Conservation (phyloP, 495 filamentous ascomycete genomes). For the Chaetomium fimeti region DNA sequence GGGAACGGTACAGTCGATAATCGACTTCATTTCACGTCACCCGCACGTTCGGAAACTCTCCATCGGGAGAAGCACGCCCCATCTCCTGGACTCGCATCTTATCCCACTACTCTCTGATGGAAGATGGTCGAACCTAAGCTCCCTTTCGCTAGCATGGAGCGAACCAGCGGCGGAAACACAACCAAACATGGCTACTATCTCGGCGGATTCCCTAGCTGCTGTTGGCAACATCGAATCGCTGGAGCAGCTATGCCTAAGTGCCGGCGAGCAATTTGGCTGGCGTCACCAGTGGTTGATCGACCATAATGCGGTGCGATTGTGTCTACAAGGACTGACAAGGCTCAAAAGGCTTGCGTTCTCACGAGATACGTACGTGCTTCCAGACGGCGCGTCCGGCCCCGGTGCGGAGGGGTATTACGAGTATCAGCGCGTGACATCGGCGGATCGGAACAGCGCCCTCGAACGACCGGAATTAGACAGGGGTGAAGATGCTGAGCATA, state of each 20-base stretch:
- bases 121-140: conserved; percentile 4
- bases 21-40: conserved; percentile 4
- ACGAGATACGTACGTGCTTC: conserved; percentile 6
- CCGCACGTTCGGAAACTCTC: conserved; percentile 2
- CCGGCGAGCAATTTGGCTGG: conserved; percentile 1
- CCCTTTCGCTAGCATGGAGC: conserved; percentile 2
- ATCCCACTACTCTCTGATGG: conserved; percentile 2
- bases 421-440: not conserved
- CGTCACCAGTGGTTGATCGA: conserved; percentile 4
- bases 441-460: not conserved
- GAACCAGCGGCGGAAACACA: conserved; percentile 4
- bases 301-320: conserved; percentile 2
- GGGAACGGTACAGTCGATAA: conserved; percentile 1
- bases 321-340: conserved; percentile 3
- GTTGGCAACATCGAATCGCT: conserved; percentile 4
- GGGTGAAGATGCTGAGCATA: conserved; percentile 4
- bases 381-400: conserved; percentile 4
- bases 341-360: conserved; percentile 1
- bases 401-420: not conserved
- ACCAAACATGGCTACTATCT: conserved; percentile 1
- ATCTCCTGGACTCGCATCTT: not conserved
- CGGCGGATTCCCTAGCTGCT: not conserved
- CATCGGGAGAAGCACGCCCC: conserved; percentile 1
- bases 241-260: conserved; percentile 4
- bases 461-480: conserved; percentile 4